Evolutionary conservation across 805 yeast genomes (phyloP).

Genomic region (Starmerella stigmatis): DNA sequence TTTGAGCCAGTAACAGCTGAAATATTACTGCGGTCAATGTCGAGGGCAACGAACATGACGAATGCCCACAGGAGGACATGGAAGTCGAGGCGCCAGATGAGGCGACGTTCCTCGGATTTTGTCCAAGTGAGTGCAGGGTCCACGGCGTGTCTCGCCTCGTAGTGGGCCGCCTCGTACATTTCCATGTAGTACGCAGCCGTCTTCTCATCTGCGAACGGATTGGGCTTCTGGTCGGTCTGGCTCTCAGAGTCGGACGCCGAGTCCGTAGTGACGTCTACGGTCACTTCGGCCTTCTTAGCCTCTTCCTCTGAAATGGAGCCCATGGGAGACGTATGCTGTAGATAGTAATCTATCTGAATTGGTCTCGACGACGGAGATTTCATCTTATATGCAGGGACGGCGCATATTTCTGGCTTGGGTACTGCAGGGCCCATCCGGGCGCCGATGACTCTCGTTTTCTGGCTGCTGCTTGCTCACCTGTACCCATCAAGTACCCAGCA

Average conservation of each 20-base stretch:
- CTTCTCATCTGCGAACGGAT: not conserved
- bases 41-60: conserved; percentile 45
- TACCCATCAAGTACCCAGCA: too few relatives aligned
- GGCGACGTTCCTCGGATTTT: conserved; percentile 26
- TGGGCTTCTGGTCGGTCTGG: not conserved
- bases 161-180: conserved; percentile 22
- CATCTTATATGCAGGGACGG: too few relatives aligned
- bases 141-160: conserved; percentile 38
- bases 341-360: too few relatives aligned
- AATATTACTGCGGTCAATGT: conserved; percentile 46
- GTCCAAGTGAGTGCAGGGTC: conserved; percentile 23
- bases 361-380: not conserved
- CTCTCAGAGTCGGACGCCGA: not conserved
- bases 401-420: too few relatives aligned
- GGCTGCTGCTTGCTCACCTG: too few relatives aligned
- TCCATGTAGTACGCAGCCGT: conserved; percentile 1
- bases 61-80: conserved; percentile 46
- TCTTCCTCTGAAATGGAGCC: not conserved
- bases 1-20: conserved; percentile 34
- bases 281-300: not conserved
- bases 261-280: not conserved
- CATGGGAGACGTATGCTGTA: too few relatives aligned
- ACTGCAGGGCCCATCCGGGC: too few relatives aligned
- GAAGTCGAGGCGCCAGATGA: conserved; percentile 43
- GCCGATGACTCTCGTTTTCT: too few relatives aligned